A percentile compares a stretch with the other conserved stretches of the same genome.
phyloP scores from a whole-genome alignment of 352 stramenopile species.

The Pythium biforme region DNA sequence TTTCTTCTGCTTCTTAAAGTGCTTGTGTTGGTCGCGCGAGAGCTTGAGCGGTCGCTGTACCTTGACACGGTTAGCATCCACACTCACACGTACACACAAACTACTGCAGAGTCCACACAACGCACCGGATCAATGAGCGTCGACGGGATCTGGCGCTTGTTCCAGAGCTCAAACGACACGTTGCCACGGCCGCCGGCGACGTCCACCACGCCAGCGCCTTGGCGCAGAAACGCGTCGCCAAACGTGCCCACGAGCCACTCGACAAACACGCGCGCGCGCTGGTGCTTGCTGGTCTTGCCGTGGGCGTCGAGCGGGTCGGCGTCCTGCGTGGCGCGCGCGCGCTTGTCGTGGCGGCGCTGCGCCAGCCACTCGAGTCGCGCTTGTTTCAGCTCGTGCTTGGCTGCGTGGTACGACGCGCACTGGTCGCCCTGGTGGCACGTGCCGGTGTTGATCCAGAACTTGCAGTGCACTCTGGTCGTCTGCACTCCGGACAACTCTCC shows the following conservation, averaged over 20 bases:
- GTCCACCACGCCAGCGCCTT: conserved; percentile 69
- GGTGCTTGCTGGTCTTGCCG: conserved; percentile 68
- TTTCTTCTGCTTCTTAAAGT: conserved; percentile 62
- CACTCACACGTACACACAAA: background rate
- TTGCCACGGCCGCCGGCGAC: conserved; percentile 77
- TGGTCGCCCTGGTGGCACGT: conserved; percentile 64
- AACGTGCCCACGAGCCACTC: conserved; percentile 80
- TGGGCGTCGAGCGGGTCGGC: conserved; percentile 68
- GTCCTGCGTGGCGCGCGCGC: conserved; percentile 46
- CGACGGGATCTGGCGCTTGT: conserved; percentile 63
- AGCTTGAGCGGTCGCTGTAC: conserved; percentile 71
- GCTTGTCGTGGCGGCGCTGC: conserved; percentile 61
- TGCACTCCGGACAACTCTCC: background rate
- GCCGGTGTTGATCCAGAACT: conserved; percentile 85
- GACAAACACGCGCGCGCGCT: conserved; percentile 67
- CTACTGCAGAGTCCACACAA: background rate
- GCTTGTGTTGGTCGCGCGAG: conserved; percentile 67
- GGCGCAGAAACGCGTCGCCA: conserved; percentile 41
- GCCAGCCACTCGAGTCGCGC: conserved; percentile 60
- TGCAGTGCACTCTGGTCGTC: conserved; percentile 40
- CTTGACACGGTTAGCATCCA: too few relatives aligned
- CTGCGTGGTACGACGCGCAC: conserved; percentile 65
- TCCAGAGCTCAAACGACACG: conserved; percentile 86
- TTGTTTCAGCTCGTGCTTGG: conserved; percentile 41
- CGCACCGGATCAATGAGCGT: conserved; percentile 82